Evolutionary conservation across 192 early-diverging fungal genomes (phyloP).

Genomic region (Paraglomus brasilianum): DNA sequence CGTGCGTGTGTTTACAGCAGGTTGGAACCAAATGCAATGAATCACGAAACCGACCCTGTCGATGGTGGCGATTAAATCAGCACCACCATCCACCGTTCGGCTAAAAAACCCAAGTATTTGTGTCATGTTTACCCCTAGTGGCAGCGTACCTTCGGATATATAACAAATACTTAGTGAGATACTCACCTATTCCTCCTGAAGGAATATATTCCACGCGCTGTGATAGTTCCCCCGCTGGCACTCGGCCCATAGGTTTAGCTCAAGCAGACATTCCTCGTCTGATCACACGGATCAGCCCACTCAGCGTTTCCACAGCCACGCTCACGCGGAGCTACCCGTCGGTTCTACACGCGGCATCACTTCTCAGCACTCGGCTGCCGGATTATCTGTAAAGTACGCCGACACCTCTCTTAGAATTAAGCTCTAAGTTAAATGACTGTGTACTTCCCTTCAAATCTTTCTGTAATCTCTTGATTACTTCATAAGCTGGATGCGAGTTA

Average conservation of each 20-base stretch:
- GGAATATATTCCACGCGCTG: no score
- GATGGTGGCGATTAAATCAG: no score
- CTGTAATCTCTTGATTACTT: background rate
- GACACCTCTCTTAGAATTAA: constrained; percentile 25
- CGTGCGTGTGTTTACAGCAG: no score
- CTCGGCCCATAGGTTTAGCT: constrained; percentile 26
- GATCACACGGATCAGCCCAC: constrained; percentile 12
- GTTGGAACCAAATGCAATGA: no score
- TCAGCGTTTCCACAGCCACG: constrained; percentile 28
- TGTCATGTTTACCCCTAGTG: no score
- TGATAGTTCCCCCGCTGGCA: constrained; percentile 14
- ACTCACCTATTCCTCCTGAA: no score
- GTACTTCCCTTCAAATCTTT: constrained; percentile 30
- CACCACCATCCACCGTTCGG: no score
- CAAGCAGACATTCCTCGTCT: constrained; percentile 16
- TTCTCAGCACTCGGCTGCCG: constrained; percentile 27
- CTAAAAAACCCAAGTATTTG: no score
- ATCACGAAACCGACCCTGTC: no score
- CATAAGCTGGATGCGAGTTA: constrained; percentile 24
- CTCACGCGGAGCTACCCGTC: constrained; percentile 31
- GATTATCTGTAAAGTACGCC: constrained; percentile 31
- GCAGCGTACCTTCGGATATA: no score
- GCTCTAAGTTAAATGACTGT: background rate
- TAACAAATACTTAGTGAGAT: no score
- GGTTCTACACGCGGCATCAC: constrained; percentile 31